These are phyloP conservation scores for Phytophthora hibernalis DNA, from an alignment of 352 stramenopile species.

Conservation along the genomic window DNA sequence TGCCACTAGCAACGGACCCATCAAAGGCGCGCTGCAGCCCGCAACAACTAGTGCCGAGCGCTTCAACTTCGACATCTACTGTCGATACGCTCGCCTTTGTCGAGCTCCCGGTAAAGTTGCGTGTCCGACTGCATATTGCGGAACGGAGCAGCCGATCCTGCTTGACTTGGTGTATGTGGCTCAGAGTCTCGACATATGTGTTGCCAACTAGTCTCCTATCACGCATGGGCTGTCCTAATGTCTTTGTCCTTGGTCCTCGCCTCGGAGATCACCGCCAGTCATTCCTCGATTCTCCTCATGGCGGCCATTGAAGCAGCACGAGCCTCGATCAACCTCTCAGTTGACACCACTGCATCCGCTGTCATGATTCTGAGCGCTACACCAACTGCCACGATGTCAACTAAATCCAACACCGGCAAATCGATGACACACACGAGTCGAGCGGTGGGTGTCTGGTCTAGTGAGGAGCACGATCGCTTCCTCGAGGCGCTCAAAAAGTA, in stretches of 20 bases:
- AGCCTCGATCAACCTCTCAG: constrained; percentile 21
- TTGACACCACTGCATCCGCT: constrained; percentile 6
- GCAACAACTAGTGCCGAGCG: constrained; percentile 15
- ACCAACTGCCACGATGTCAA: no score
- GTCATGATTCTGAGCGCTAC: constrained; percentile 23
- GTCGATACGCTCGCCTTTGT: constrained; percentile 5
- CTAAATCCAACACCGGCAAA: constrained; percentile 13
- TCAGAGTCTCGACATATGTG: constrained; percentile 31
- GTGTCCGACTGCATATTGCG: constrained; percentile 14
- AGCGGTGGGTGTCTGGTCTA: constrained; percentile 57
- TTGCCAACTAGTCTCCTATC: no score
- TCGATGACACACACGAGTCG: constrained; percentile 11
- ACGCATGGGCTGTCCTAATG: constrained; percentile 30
- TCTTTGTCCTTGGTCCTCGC: constrained; percentile 18
- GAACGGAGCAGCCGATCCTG: constrained; percentile 9
- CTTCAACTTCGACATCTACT: constrained; percentile 19
- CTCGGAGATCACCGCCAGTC: constrained; percentile 11
- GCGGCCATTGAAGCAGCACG: constrained; percentile 21
- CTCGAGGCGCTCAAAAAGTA: constrained; percentile 57
- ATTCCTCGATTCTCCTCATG: constrained; percentile 40
- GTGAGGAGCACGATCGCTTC: constrained; percentile 68
- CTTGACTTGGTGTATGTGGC: constrained; percentile 23
- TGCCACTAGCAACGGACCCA: constrained; percentile 15
- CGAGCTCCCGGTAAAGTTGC: not conserved
- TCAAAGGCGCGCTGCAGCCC: constrained; percentile 9